Evolutionary conservation across 495 filamentous ascomycete genomes (phyloP).

Genomic region (Aspergillus baeticus): DNA sequence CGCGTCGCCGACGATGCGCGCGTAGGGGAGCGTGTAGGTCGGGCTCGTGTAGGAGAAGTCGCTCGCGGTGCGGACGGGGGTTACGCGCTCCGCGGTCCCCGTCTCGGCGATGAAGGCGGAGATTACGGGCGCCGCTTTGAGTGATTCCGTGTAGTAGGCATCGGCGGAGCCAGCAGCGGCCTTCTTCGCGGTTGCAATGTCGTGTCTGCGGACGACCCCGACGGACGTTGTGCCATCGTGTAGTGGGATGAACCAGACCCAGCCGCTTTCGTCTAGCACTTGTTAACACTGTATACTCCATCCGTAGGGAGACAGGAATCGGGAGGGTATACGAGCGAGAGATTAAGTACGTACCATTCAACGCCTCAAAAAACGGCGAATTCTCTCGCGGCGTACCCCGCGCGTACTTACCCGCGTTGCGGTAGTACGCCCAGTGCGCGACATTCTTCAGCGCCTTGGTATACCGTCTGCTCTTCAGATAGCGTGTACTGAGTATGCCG

Average conservation of each 20-base stretch:
- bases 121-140: neutral
- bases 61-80: slow-evolving; percentile 23
- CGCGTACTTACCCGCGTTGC: neutral
- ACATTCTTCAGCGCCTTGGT: neutral
- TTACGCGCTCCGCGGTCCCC: too few relatives aligned
- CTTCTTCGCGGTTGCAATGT: slow-evolving; percentile 24
- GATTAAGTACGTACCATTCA: neutral
- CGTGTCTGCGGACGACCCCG: slow-evolving; percentile 40
- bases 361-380: neutral
- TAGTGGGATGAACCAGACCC: slow-evolving; percentile 46
- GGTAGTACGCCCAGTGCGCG: neutral
- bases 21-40: slow-evolving; percentile 30
- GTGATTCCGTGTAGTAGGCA: neutral
- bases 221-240: slow-evolving; percentile 42
- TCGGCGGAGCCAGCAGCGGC: slow-evolving; percentile 9
- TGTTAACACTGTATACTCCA: too few relatives aligned
- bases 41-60: slow-evolving; percentile 44
- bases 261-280: slow-evolving; percentile 38
- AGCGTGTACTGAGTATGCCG: neutral
- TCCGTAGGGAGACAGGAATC: too few relatives aligned
- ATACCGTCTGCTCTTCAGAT: neutral
- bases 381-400: neutral
- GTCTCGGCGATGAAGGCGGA: slow-evolving; percentile 20
- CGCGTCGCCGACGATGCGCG: slow-evolving; percentile 44
- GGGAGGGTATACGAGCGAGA: too few relatives aligned